A percentile compares a stretch with the other conserved stretches of the same genome.
Conservation (phyloP, 2,329 filamentous ascomycete species). For the Tolypocladium inflatum region DNA sequence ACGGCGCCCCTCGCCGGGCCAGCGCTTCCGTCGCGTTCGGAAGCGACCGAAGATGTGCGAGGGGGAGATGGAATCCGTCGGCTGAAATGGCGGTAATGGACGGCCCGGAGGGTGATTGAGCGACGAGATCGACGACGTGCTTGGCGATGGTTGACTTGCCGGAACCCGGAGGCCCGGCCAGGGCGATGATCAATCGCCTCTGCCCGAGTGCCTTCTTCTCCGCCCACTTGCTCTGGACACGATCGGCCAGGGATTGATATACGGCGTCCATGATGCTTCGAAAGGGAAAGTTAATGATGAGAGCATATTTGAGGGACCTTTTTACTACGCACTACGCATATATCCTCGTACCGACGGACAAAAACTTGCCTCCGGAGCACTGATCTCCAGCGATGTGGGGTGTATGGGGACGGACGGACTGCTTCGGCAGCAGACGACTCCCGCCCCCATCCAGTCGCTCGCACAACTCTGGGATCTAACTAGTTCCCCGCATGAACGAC, state of each 20-base stretch:
- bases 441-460: no score
- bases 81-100: constrained; percentile 14
- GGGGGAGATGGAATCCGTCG: constrained; percentile 20
- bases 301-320: neutral
- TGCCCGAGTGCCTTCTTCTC: constrained; percentile 6
- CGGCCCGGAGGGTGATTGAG: constrained; percentile 4
- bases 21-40: constrained; percentile 20
- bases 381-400: constrained; percentile 1
- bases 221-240: constrained; percentile 11
- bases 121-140: constrained; percentile 6
- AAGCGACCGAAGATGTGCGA: constrained; percentile 13
- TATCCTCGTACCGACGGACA: neutral
- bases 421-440: no score
- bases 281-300: neutral
- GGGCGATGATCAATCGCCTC: constrained; percentile 9
- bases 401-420: neutral
- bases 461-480: no score
- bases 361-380: neutral
- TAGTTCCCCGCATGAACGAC: no score
- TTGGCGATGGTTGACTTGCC: constrained; percentile 12
- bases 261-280: constrained; percentile 12
- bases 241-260: constrained; percentile 13
- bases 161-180: constrained; percentile 11
- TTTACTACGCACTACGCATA: neutral
- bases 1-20: constrained; percentile 20